Percentiles rank a stretch among this genome's conserved stretches.
phyloP scores from a whole-genome alignment of 495 filamentous ascomycete genomes.

The Aspergillus baeticus region DNA sequence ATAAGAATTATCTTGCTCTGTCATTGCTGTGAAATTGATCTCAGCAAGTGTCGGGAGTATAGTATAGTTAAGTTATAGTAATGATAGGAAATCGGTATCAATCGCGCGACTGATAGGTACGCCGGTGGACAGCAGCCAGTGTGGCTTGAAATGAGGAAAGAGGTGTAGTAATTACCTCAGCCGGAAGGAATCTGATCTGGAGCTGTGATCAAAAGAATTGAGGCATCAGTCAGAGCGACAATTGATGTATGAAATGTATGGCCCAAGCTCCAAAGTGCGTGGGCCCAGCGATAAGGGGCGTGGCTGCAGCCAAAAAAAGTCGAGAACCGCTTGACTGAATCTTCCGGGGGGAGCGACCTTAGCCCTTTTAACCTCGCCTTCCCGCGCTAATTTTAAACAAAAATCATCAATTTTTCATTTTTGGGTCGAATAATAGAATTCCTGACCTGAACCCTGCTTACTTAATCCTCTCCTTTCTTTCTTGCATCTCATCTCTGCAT shows the following conservation, averaged over 20 bases:
- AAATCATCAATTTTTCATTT: conserved; percentile 24
- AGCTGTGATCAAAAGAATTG: not conserved
- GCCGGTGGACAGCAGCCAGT: not conserved
- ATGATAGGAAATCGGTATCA: not conserved
- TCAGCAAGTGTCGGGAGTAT: conserved; percentile 14
- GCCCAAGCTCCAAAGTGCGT: conserved; percentile 18
- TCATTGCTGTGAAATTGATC: conserved; percentile 33
- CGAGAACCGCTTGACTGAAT: conserved; percentile 13
- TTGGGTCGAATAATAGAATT: not conserved
- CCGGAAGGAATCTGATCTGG: not conserved
- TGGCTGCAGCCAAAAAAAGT: conserved; percentile 19
- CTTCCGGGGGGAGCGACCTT: conserved; percentile 15
- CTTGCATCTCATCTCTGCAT: not conserved
- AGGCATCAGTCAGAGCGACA: not conserved
- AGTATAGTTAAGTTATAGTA: not conserved
- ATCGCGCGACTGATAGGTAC: not conserved
- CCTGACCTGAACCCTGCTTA: not conserved
- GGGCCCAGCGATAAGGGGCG: conserved; percentile 19
- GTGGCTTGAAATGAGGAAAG: not conserved
- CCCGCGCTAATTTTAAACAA: conserved; percentile 13
- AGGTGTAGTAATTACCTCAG: conserved; percentile 2
- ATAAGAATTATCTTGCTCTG: conserved; percentile 43
- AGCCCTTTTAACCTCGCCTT: conserved; percentile 27
- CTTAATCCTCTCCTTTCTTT: conserved; percentile 1
- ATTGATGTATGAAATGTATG: not conserved